phyloP scores from a whole-genome alignment of 192 early-diverging fungal species.

The Coemansia guatemalensis region DNA sequence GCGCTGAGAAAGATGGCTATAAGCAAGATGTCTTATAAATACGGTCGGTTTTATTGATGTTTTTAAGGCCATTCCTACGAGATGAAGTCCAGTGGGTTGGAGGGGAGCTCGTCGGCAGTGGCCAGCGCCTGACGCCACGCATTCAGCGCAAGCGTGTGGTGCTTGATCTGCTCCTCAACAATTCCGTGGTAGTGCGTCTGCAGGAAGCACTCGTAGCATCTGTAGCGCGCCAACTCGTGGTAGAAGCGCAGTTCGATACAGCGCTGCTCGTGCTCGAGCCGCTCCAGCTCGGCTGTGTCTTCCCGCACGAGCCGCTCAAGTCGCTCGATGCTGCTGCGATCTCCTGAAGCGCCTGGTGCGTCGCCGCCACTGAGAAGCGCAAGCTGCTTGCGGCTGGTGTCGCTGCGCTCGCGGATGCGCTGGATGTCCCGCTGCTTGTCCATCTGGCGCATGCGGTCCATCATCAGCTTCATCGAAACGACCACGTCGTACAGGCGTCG shows the following conservation, averaged over 20 bases:
- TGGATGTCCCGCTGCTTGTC: constrained; percentile 42
- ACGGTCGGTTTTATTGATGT: no score
- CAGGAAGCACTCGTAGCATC: constrained; percentile 51
- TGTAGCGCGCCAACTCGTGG: constrained; percentile 52
- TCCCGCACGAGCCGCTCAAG: constrained; percentile 42
- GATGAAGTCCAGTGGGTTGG: constrained; percentile 48
- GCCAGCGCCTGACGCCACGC: constrained; percentile 55
- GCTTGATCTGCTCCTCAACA: constrained; percentile 53
- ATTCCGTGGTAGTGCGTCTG: constrained; percentile 45
- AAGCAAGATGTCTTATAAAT: no score
- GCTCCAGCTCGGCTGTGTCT: constrained; percentile 39
- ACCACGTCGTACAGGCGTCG: constrained; percentile 52
- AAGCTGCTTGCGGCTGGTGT: constrained; percentile 30
- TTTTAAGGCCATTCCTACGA: no score
- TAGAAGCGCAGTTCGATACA: constrained; percentile 50
- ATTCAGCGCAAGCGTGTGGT: constrained; percentile 51
- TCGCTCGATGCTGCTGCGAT: constrained; percentile 40
- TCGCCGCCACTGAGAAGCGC: constrained; percentile 24
- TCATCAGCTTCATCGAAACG: constrained; percentile 54
- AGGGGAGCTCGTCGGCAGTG: constrained; percentile 46
- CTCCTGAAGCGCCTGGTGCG: constrained; percentile 12
- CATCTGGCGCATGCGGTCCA: constrained; percentile 49
- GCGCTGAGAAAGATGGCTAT: no score
- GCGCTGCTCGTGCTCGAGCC: constrained; percentile 47
- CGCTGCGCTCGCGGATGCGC: constrained; percentile 41